Evolutionary conservation across 2,329 filamentous ascomycete species (phyloP).

Genomic region (Hypoxylon sp.): DNA sequence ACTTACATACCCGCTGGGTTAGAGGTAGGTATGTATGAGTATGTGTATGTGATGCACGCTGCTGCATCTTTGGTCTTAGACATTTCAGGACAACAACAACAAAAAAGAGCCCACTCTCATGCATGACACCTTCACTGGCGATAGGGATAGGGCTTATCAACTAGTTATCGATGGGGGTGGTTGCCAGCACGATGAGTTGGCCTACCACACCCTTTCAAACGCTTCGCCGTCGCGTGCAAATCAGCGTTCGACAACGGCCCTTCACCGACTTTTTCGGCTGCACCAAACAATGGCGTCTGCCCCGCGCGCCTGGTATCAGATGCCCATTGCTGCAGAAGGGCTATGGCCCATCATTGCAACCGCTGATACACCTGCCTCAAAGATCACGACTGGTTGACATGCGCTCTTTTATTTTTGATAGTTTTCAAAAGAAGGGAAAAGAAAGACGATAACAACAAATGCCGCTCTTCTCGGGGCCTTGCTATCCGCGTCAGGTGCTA

Average conservation of each 20-base stretch:
- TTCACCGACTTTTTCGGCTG: conserved; percentile 45
- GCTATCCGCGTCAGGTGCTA: conserved; percentile 28
- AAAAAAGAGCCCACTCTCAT: conserved; percentile 40
- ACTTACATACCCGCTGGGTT: conserved; percentile 35
- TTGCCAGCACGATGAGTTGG: conserved; percentile 44
- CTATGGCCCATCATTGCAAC: conserved; percentile 20
- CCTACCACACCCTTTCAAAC: conserved; percentile 43
- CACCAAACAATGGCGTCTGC: conserved; percentile 34
- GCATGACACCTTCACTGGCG: conserved; percentile 45
- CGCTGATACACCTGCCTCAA: conserved; percentile 30
- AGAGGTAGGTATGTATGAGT: conserved; percentile 34
- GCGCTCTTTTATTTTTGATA: conserved; percentile 5
- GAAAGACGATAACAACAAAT: conserved; percentile 24
- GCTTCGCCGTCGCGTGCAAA: conserved; percentile 43
- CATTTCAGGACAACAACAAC: conserved; percentile 40
- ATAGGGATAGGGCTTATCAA: conserved; percentile 44
- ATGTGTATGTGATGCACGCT: conserved; percentile 36
- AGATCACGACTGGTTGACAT: conserved; percentile 42
- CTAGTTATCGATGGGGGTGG: conserved; percentile 34
- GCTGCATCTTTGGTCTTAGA: conserved; percentile 41
- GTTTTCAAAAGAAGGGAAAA: conserved; percentile 20
- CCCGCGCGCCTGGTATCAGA: conserved; percentile 46
- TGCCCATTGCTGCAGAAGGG: conserved; percentile 30
- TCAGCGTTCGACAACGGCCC: conserved; percentile 34
- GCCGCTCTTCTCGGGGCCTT: conserved; percentile 13